Evolutionary conservation across 495 filamentous ascomycete species (phyloP), one percentile per base, ranked within the genome.

Genomic region (Baudoinia panamericana): DNA sequence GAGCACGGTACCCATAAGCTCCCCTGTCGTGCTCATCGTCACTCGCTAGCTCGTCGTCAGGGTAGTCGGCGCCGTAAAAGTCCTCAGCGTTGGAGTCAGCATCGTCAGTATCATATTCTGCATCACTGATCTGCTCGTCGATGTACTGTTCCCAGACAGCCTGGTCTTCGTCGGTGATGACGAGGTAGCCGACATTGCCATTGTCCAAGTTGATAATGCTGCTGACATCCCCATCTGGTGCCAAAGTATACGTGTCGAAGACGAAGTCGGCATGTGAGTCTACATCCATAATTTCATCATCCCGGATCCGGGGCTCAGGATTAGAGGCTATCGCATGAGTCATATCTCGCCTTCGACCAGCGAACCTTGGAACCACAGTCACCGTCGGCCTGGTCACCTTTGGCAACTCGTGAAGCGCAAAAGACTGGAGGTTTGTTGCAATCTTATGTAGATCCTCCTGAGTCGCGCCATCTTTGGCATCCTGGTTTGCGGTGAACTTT

Each of bases 1-100:
- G 51, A 9, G 10, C 24, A 19, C 58, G 53, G 51, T 70, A 71
- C 19, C 66, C 59, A 39, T 74, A 71, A 17, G 68, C 56, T 12
- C 63, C 60, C 29, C 64, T 57, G 34, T 67, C 70, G 21, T 60
- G 61, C 41, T 79, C 73, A 37, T 78, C 74, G 18, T 71, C 68
- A 17, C 63, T 67, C 9, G 63, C 69, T 5, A 76, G 50, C 38
- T 80, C 76, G 35, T 80, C 75, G 36, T 80, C 76, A 0, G 76
- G 76, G 46, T 80, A 80, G 43, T 80, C 76, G 43, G 76, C 76
- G 38, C 67, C 73, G 33, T 76, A 74, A 51, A 70, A 74, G 46
- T 75, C 70, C 49, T 80, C 76, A 12, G 75, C 75, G 46, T 77
- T 75, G 18, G 72, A 72, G 43, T 76, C 72, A 12, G 72, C 73